Base-by-base conservation (phyloP, 495 filamentous ascomycete genomes). In the Penicillium canariense region DNA sequence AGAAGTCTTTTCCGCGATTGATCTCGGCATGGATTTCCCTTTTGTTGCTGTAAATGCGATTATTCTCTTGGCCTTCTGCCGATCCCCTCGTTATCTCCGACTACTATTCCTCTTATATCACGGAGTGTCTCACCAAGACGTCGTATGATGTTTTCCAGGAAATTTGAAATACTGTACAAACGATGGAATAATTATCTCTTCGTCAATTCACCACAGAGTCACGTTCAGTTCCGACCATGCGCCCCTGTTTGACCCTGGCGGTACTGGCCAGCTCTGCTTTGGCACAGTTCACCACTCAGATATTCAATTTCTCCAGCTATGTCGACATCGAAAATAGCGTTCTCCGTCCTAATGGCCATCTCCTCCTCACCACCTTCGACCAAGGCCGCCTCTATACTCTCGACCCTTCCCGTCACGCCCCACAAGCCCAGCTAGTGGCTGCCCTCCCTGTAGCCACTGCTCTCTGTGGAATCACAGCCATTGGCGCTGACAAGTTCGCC, bases 251-350 rank as follows among this genome's bases (percentile, higher is more conserved):
- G 9, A n/a, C 39, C 18, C 22, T 42, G 39, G 39, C 22, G 12
- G 20, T 42, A 14, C 8, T 23, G 9, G 40, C 59, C 35, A 40
- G 38, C 26, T 27, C 39, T 11, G 18, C 48, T 22, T 25, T 59
- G 14, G 52, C 54, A 32, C 43, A 55, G 34, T 23, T 34, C 1
- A 50, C 50, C 18, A 56, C 38, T 17, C 54, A 58, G 47, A 35
- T 66, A 23, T 66, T 54, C 54, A 56, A 57, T 42, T 68, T 68
- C 54, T 53, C 65, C 20, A 58, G 22, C 34, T 18, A 17, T 11
- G 52, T 65, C 14, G 69, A 64, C 60, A 55, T 77, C 51, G 76
- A 79, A 38, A 78, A 78, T 61, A 66, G 77, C 38, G 69, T 67
- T 31, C 65, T 78, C 36, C 75, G 75, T 11, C 58, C 72, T 2